Evolutionary conservation across 768 basidiomycete genomes (phyloP).

Genomic region (Tylopilus rubrobrunneus): DNA sequence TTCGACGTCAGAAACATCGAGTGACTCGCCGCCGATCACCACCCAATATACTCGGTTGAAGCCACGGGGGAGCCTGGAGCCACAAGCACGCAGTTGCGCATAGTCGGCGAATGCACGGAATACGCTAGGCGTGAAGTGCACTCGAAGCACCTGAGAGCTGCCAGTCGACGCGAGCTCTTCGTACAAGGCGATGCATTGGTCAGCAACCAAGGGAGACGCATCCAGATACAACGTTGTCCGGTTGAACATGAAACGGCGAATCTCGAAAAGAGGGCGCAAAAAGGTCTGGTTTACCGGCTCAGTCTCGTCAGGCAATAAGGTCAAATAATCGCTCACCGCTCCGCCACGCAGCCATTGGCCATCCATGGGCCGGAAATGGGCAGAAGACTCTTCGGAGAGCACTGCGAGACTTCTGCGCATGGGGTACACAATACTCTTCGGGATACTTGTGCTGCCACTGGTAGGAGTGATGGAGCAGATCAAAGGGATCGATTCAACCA

Average conservation of each 20-base stretch:
- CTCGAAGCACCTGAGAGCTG: conserved; percentile 13
- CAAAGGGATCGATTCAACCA: conserved; percentile 10
- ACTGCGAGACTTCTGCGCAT: conserved; percentile 14
- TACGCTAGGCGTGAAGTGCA: conserved; percentile 13
- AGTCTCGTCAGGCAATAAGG: background rate
- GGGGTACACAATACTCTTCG: conserved; percentile 16
- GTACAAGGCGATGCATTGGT: conserved; percentile 8
- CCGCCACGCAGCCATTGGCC: conserved; percentile 17
- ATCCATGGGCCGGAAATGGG: conserved; percentile 9
- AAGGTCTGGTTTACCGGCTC: conserved; percentile 8
- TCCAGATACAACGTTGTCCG: conserved; percentile 12
- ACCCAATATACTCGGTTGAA: conserved; percentile 17
- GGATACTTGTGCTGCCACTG: conserved; percentile 23
- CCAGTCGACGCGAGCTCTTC: conserved; percentile 12
- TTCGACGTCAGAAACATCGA: conserved; percentile 8
- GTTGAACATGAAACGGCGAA: conserved; percentile 19
- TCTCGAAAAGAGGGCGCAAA: conserved; percentile 15
- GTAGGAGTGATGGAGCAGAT: conserved; percentile 18
- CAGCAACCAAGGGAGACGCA: conserved; percentile 5
- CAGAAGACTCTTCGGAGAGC: conserved; percentile 12
- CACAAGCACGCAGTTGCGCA: conserved; percentile 6
- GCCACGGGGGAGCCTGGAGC: conserved; percentile 11
- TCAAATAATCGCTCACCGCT: conserved; percentile 1
- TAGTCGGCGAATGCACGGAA: conserved; percentile 16
- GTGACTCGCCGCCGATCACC: conserved; percentile 15